Evolutionary conservation across 805 yeast genomes (phyloP).

Genomic region (Saccharomycopsis selenospora): DNA sequence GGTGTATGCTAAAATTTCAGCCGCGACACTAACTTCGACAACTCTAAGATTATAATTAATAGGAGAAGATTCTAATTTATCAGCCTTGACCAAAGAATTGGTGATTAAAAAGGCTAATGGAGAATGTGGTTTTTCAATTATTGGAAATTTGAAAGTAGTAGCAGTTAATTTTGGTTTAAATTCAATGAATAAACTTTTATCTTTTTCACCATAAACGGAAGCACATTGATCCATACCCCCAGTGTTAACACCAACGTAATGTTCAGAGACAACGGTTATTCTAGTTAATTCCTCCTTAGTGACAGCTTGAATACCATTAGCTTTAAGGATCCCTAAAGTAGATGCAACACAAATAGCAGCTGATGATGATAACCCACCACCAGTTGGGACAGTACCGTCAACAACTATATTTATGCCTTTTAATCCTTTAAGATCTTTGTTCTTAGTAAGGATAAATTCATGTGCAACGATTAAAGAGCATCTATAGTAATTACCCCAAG

Average conservation of each 20-base stretch:
- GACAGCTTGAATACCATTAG: slow-evolving; percentile 39
- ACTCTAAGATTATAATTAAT: slow-evolving; percentile 62
- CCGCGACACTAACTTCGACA: slow-evolving; percentile 65
- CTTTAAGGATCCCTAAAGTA: slow-evolving; percentile 47
- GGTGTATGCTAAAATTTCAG: slow-evolving; percentile 44
- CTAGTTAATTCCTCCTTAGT: slow-evolving; percentile 46
- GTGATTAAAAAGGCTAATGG: slow-evolving; percentile 51
- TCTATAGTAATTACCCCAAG: slow-evolving; percentile 65
- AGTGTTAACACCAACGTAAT: slow-evolving; percentile 64
- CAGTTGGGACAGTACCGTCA: slow-evolving; percentile 65
- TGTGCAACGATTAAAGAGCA: slow-evolving; percentile 59
- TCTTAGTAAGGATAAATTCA: slow-evolving; percentile 31
- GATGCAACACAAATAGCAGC: slow-evolving; percentile 68
- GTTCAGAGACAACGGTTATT: slow-evolving; percentile 61
- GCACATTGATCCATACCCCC: slow-evolving; percentile 84
- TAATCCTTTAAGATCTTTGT: slow-evolving; percentile 30
- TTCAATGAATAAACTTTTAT: slow-evolving; percentile 51
- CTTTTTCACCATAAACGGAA: slow-evolving; percentile 52
- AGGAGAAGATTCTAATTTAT: slow-evolving; percentile 66
- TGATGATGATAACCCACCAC: slow-evolving; percentile 63
- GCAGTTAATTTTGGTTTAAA: slow-evolving; percentile 55
- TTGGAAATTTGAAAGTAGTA: slow-evolving; percentile 47
- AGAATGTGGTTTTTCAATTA: slow-evolving; percentile 29
- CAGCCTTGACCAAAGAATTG: slow-evolving; percentile 54
- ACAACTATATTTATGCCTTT: slow-evolving; percentile 46